These are phyloP conservation scores for Scutellaria barbata DNA, from an alignment of 257 asterid species.

Conservation along the genomic window DNA sequence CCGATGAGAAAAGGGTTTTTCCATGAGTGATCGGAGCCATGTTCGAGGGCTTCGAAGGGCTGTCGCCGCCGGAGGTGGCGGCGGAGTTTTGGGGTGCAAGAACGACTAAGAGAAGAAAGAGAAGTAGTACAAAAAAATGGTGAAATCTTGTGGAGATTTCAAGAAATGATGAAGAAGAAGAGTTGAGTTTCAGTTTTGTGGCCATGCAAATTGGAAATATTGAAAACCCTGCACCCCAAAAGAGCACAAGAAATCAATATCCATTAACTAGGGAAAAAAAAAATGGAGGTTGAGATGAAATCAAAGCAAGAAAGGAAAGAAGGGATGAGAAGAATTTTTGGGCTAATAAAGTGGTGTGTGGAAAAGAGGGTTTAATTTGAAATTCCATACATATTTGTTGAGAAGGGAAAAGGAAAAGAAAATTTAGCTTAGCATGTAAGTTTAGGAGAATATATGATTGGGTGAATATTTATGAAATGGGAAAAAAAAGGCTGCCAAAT, in stretches of 20 bases:
- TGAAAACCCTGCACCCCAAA: conserved; percentile 55
- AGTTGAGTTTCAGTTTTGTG: conserved; percentile 42
- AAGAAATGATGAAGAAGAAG: conserved; percentile 35
- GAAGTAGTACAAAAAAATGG: conserved; percentile 27
- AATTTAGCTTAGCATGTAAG: conserved; percentile 41
- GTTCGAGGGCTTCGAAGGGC: background rate
- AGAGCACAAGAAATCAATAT: conserved; percentile 57
- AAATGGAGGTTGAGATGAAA: conserved; percentile 5
- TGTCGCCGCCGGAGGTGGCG: background rate
- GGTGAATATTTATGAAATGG: conserved; percentile 31
- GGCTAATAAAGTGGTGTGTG: conserved; percentile 35
- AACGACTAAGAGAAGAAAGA: conserved; percentile 41
- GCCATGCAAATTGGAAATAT: conserved; percentile 72
- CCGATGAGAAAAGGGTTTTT: conserved; percentile 1
- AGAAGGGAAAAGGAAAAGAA: conserved; percentile 23
- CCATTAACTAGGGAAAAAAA: conserved; percentile 58
- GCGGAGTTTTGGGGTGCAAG: conserved; percentile 42
- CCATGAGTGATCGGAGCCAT: conserved; percentile 24
- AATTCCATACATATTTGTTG: conserved; percentile 48
- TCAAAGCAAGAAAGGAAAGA: conserved; percentile 13
- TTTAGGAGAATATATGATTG: conserved; percentile 28
- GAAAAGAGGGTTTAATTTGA: conserved; percentile 47
- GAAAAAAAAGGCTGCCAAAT: conserved; percentile 34
- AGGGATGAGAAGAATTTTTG: conserved; percentile 19
- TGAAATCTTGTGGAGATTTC: conserved; percentile 34